These are phyloP conservation scores for Yamadazyma siamensis DNA, from an alignment of 1,139 yeast genomes.

Conservation along the genomic window DNA sequence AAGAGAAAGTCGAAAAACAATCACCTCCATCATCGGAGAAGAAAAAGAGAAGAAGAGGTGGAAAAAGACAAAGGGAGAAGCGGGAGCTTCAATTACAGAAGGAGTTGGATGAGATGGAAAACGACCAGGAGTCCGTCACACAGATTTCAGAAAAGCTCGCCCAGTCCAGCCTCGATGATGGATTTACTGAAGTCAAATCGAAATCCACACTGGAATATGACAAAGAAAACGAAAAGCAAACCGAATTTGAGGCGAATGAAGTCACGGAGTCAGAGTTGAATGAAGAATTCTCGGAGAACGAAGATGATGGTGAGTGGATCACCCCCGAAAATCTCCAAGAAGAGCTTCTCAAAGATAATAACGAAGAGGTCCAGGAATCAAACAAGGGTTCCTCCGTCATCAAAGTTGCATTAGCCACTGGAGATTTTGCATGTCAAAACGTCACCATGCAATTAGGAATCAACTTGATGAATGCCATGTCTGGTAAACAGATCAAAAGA, in stretches of 20 bases:
- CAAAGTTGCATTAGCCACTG: conserved; percentile 84
- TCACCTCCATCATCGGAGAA: conserved; percentile 5
- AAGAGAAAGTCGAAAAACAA: conserved; percentile 13
- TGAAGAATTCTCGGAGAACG: conserved; percentile 53
- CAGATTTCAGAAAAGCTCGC: not conserved
- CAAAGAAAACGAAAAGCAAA: conserved; percentile 5
- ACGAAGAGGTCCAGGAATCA: conserved; percentile 34
- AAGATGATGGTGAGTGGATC: conserved; percentile 95
- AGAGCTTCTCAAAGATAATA: conserved; percentile 62
- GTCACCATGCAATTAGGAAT: conserved; percentile 89
- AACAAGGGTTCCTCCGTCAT: conserved; percentile 30
- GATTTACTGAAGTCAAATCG: conserved; percentile 7
- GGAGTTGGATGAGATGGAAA: conserved; percentile 17
- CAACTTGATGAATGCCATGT: conserved; percentile 76
- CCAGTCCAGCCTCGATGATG: not conserved
- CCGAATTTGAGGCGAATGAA: conserved; percentile 5
- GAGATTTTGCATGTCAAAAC: conserved; percentile 97
- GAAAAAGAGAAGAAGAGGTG: conserved; percentile 59
- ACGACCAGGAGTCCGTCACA: conserved; percentile 2
- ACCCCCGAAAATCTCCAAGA: conserved; percentile 80
- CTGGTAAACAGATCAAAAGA: conserved; percentile 81
- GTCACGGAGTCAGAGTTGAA: conserved; percentile 1
- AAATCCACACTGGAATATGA: conserved; percentile 2
- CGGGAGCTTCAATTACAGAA: conserved; percentile 37
- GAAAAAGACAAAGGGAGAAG: conserved; percentile 58